These are phyloP conservation scores for Globisporangium megalacanthum DNA, from an alignment of 352 stramenopile genomes.

Conservation along the genomic window DNA sequence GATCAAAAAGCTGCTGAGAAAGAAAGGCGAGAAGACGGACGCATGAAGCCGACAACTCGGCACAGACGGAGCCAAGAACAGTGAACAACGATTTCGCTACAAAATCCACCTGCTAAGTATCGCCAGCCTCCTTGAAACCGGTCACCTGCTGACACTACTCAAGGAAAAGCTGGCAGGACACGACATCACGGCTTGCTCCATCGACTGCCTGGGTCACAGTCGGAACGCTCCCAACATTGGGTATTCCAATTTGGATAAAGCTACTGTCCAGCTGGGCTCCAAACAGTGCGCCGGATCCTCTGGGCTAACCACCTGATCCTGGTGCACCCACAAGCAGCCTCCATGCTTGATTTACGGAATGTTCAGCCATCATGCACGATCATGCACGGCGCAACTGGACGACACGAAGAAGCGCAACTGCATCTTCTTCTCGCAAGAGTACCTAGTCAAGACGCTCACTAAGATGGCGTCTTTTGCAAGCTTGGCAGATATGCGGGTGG, in stretches of 20 bases:
- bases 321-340: background rate
- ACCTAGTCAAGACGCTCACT: background rate
- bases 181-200: background rate
- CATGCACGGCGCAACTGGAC: background rate
- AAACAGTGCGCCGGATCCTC: background rate
- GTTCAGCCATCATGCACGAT: background rate
- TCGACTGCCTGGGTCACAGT: background rate
- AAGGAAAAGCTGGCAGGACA: background rate
- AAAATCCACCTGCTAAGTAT: background rate
- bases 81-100: background rate
- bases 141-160: background rate
- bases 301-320: background rate
- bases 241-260: background rate
- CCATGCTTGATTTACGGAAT: background rate
- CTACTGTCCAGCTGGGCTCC: background rate
- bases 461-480: background rate
- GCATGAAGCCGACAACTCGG: background rate
- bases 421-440: background rate
- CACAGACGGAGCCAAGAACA: background rate
- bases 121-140: background rate
- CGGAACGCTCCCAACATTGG: background rate
- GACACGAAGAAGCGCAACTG: background rate
- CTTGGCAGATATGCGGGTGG: background rate
- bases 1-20: background rate
- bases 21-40: background rate